phyloP scores from a whole-genome alignment of 1,139 yeast genomes.

The Hansenula anomala region DNA sequence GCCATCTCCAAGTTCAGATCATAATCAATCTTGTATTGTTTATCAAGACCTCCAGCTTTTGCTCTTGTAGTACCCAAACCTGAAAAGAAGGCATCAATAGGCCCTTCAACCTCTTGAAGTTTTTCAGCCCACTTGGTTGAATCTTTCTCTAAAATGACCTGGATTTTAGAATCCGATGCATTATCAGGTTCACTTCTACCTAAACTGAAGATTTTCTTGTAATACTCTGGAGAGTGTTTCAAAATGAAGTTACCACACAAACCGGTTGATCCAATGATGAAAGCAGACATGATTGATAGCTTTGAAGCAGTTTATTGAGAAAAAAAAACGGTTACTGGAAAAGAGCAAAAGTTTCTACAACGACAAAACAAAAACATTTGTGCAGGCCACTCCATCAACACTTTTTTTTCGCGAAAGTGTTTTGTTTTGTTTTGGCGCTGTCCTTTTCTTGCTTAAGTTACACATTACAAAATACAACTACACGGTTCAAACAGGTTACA shows the following conservation, averaged over 20 bases:
- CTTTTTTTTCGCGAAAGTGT: no score
- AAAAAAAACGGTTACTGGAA: not conserved
- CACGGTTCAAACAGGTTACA: conserved; percentile 35
- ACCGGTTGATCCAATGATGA: conserved; percentile 57
- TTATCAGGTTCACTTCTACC: conserved; percentile 34
- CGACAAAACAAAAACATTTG: no score
- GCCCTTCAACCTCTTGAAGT: conserved; percentile 11
- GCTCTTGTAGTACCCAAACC: conserved; percentile 75
- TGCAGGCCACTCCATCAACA: no score
- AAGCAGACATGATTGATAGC: conserved; percentile 17
- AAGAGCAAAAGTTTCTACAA: no score
- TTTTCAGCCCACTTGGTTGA: conserved; percentile 36
- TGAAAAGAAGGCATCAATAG: conserved; percentile 40
- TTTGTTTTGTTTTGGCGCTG: no score
- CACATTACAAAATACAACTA: no score
- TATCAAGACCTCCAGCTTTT: conserved; percentile 63
- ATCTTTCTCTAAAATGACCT: conserved; percentile 34
- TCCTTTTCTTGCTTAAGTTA: no score
- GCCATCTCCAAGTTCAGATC: conserved; percentile 65
- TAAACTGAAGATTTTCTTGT: conserved; percentile 37
- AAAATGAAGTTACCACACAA: conserved; percentile 49
- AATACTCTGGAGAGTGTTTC: conserved; percentile 29
- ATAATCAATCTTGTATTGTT: conserved; percentile 64
- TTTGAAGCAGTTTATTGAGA: not conserved
- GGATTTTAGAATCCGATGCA: conserved; percentile 9